Base-by-base conservation (phyloP, 805 yeast genomes). In the Wickerhamomyces queroliae region DNA sequence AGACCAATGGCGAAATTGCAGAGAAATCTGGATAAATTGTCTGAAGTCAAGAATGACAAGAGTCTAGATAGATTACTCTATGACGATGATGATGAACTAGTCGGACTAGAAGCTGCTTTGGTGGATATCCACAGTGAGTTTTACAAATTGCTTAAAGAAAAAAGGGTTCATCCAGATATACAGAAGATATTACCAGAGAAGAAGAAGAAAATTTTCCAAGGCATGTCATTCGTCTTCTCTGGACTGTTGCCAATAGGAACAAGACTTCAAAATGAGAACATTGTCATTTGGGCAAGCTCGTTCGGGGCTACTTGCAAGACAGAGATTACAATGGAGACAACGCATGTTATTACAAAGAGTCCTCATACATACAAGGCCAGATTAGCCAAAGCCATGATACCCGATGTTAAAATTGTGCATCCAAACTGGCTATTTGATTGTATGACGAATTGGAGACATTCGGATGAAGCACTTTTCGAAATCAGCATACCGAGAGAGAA, bases 391-490 rank as follows among this genome's bases (percentile, higher is more conserved):
- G 66, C 81, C 0, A 65, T 77, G 39, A 63, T 70, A n/a, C 64
- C 78, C 30, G 57, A 66, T 16, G 82, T 83, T 26, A 78, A 82
- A 49, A 73, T 91, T n/a, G 95, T 91, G 16, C 82, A 80, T 52
- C 90, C 95, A 3, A 93, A 86, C 52, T 91, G 99, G 99, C 62
- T 91, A 3, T 90, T 90, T 63, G 80, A 83, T 27, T 85, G 96
- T 59, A 67, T 91, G 48, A 79, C 89, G 7, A 63, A 72, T 20
- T 91, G 98, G 98, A 67, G 68, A 40, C 73, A 72, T 34, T 80
- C 80, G 0, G 78, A 80, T 15, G 93, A 83, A 46, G 66, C 57
- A 3, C 76, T 73, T 4, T 90, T 69, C 54, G 57, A 68, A 30
- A 65, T 89, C 16, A 62, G 70, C 6, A 72, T 76, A n/a, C 69